Evolutionary conservation across 495 filamentous ascomycete species (phyloP), one percentile per base, ranked within the genome.

Genomic region (Penicillium angulare): DNA sequence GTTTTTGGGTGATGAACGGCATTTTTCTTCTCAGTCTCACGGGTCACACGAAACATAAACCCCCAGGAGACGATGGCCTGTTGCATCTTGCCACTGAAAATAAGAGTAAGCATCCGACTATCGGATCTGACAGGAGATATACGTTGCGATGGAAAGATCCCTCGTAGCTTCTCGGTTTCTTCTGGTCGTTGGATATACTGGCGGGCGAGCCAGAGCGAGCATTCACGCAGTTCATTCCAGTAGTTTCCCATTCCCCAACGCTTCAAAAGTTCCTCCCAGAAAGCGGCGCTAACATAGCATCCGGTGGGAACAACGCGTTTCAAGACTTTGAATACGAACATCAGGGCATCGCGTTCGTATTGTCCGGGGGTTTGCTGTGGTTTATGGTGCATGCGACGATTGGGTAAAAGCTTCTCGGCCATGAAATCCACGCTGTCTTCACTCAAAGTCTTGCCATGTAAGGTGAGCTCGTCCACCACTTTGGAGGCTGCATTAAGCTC

Each of bases 41-140:
- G 17, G 7, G 66, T 64, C 16, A 72, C 56, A 1, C 55, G 60
- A 33, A 70, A 63, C 43, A 64, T 73, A 61, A 85, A 85, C 3
- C 82, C 80, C 82, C 82, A 85, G n/a, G 70, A 61, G 23, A 85
- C 72, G 32, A 85, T 70, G 10, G 78, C 79, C 24, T 67, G 67
- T 57, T 79, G 79, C 55, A 81, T 71, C 5, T 64, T 52, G 0
- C 49, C 59, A 15, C 43, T 64, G 55, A 84, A 83, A 26, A 84
- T 71, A 3, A 60, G 58, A 18, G 55, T 57, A 0, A 81, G 67
- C 20, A 70, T 61, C 13, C 57, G 49, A 31, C 50, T 47, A 15
- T 61, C 61, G 9, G 45, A 52, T 23, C 21, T n/a, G 3, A 46
- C 9, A 3, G 29, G 1, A n/a, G 29, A 18, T 21, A 1, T 31